These are phyloP conservation scores for Xylaria sp. DNA, from an alignment of 2,329 filamentous ascomycete species.

Conservation along the genomic window DNA sequence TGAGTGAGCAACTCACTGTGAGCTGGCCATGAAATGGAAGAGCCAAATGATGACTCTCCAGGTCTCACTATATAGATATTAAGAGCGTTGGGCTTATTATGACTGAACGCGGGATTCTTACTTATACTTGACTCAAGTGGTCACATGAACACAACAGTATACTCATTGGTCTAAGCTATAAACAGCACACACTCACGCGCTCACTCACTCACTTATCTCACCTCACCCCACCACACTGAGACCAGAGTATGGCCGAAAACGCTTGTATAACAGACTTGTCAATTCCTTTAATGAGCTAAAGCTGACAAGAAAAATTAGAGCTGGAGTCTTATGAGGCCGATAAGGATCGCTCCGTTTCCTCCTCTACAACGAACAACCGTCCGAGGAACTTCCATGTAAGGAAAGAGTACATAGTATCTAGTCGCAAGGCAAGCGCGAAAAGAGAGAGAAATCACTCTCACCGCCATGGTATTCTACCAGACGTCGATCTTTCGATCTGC, in stretches of 20 bases:
- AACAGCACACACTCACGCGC: too few relatives aligned
- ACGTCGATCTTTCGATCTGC: conserved; percentile 13
- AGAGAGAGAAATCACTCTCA: neutral
- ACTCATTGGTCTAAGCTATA: too few relatives aligned
- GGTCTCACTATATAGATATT: neutral
- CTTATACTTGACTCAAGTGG: neutral
- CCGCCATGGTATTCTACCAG: conserved; percentile 17
- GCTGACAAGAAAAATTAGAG: neutral
- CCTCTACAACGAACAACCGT: conserved; percentile 9
- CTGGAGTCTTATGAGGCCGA: neutral
- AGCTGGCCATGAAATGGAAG: neutral
- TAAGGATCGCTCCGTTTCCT: conserved; percentile 28
- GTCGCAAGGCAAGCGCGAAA: neutral
- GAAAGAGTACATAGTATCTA: neutral
- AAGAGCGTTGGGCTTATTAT: neutral
- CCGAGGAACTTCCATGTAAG: neutral
- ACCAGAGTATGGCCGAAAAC: neutral
- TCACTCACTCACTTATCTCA: neutral
- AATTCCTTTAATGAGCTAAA: neutral
- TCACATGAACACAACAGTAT: neutral
- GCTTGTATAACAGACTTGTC: neutral
- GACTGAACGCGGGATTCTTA: neutral
- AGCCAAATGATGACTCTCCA: neutral
- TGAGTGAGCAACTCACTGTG: too few relatives aligned
- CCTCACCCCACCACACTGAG: neutral